These are phyloP conservation scores for Xylariaceae sp. DNA, from an alignment of 2,329 filamentous ascomycete genomes.

Conservation along the genomic window DNA sequence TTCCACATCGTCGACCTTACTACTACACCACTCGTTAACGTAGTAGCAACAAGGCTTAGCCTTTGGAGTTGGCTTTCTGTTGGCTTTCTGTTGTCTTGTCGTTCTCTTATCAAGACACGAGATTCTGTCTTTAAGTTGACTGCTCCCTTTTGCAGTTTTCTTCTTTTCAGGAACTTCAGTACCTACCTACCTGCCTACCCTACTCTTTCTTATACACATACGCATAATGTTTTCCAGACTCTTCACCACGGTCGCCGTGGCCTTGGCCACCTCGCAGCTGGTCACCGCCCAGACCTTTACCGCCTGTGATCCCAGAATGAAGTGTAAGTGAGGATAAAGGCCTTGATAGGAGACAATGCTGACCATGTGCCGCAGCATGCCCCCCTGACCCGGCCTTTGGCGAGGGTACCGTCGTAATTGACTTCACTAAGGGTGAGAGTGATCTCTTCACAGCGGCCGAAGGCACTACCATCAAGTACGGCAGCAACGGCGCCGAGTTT, in stretches of 20 bases:
- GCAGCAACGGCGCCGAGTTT: slow-evolving; percentile 47
- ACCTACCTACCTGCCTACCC: neutral
- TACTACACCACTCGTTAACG: slow-evolving; percentile 21
- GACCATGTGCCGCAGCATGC: slow-evolving; percentile 47
- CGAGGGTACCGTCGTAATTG: slow-evolving; percentile 49
- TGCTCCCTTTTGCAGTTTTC: slow-evolving; percentile 6
- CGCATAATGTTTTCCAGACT: slow-evolving; percentile 43
- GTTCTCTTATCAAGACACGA: slow-evolving; percentile 15
- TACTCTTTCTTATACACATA: slow-evolving; percentile 4
- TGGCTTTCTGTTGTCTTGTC: slow-evolving; percentile 7
- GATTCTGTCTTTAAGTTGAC: neutral
- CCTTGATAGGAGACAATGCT: slow-evolving; percentile 11
- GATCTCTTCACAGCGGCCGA: slow-evolving; percentile 43
- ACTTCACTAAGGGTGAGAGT: slow-evolving; percentile 71
- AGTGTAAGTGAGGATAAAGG: slow-evolving; percentile 34
- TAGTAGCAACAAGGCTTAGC: slow-evolving; percentile 13
- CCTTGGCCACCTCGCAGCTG: slow-evolving; percentile 44
- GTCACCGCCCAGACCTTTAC: slow-evolving; percentile 53
- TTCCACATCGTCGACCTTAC: slow-evolving; percentile 2
- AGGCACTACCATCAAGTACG: slow-evolving; percentile 46
- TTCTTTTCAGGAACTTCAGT: neutral
- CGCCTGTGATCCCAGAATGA: slow-evolving; percentile 50
- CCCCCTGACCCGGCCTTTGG: slow-evolving; percentile 72
- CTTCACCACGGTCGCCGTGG: slow-evolving; percentile 41
- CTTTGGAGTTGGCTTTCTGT: neutral